Conservation (phyloP, 441 rosid genomes). For the Pelargonium australe region DNA sequence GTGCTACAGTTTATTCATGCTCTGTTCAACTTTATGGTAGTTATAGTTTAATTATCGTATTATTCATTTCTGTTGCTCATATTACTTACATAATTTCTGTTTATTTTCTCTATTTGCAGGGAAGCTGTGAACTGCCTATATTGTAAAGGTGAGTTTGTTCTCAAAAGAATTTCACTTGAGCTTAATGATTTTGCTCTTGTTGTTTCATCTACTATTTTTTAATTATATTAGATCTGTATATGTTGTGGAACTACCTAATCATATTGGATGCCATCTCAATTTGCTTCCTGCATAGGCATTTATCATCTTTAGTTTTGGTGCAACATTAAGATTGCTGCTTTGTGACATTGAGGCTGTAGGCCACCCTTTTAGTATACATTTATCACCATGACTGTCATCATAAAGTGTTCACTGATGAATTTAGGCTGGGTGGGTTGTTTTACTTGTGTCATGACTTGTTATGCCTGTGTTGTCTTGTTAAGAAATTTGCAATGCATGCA, state of each 20-base stretch:
- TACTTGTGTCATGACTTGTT: neutral
- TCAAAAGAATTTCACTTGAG: slow-evolving; percentile 6
- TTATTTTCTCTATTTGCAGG: slow-evolving; percentile 40
- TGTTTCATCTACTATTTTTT: neutral
- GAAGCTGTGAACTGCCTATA: slow-evolving; percentile 79
- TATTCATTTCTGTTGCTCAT: neutral
- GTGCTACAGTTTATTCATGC: neutral
- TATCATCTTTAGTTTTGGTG: too few species aligned
- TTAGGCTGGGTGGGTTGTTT: neutral
- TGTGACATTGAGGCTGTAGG: too few species aligned
- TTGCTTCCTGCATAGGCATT: neutral
- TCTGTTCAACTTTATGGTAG: neutral
- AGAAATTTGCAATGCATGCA: too few species aligned
- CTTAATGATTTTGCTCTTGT: neutral
- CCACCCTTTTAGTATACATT: too few species aligned
- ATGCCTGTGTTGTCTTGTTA: too few species aligned
- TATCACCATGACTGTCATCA: neutral
- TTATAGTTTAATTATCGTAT: neutral
- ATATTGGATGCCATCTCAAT: neutral
- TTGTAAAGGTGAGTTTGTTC: slow-evolving; percentile 63
- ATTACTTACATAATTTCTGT: slow-evolving; percentile 1
- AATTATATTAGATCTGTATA: neutral
- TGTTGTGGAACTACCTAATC: neutral
- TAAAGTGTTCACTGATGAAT: neutral
- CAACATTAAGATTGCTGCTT: too few species aligned